Evolutionary conservation across 805 yeast genomes (phyloP).

Genomic region (Wickerhamomyces hampshirensis): DNA sequence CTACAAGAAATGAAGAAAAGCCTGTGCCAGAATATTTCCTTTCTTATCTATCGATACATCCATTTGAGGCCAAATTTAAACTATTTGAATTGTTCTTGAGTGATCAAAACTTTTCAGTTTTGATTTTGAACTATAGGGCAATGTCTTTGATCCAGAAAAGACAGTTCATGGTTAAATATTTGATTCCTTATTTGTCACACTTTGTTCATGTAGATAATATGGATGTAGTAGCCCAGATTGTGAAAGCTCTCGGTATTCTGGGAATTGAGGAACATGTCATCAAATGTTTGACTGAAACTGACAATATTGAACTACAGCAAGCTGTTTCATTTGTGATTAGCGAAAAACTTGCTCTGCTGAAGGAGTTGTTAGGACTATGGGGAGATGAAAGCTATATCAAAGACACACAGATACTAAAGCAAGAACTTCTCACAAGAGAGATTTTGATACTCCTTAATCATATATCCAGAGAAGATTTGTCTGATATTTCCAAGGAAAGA

Average conservation of each 20-base stretch:
- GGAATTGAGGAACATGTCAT: constrained; percentile 8
- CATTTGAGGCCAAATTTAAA: constrained; percentile 16
- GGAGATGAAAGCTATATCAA: constrained; percentile 34
- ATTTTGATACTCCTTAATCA: constrained; percentile 34
- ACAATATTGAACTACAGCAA: constrained; percentile 11
- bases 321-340: constrained; percentile 8
- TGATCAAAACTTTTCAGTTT: constrained; percentile 2
- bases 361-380: constrained; percentile 26
- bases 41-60: constrained; percentile 21
- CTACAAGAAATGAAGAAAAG: background rate
- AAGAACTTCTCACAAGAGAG: constrained; percentile 44
- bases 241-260: constrained; percentile 5
- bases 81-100: constrained; percentile 16
- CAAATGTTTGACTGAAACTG: constrained; percentile 4
- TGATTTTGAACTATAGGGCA: background rate
- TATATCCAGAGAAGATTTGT: constrained; percentile 20
- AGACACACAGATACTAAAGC: constrained; percentile 36
- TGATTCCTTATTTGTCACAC: constrained; percentile 16
- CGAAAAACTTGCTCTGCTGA: constrained; percentile 2
- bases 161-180: constrained; percentile 11
- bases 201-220: constrained; percentile 6
- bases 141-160: constrained; percentile 17
- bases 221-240: constrained; percentile 8
- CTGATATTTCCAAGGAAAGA: constrained; percentile 30
- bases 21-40: constrained; percentile 12